Evolutionary conservation across 2,329 filamentous ascomycete species (phyloP).

Genomic region (Fusarium hostae): DNA sequence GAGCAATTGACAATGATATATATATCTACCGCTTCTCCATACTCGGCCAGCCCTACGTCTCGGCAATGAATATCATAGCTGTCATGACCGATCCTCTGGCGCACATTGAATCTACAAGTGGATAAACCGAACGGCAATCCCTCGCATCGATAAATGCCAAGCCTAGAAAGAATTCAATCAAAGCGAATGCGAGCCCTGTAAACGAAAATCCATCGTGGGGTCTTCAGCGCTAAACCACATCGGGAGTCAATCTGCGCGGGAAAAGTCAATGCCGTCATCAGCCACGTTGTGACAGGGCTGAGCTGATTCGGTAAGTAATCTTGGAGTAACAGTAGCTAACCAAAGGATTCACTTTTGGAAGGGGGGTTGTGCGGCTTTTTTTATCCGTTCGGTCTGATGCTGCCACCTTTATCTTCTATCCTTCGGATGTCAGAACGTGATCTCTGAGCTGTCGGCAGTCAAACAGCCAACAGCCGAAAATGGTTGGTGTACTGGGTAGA

Average conservation of each 20-base stretch:
- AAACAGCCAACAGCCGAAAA: background rate
- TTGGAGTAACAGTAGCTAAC: no score
- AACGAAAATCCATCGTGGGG: background rate
- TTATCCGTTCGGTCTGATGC: background rate
- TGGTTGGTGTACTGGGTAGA: conserved; percentile 26
- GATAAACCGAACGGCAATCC: background rate
- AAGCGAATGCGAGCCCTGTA: conserved; percentile 4
- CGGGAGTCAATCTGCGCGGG: conserved; percentile 21
- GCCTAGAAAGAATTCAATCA: accelerated
- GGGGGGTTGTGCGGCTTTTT: background rate
- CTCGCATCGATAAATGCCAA: background rate
- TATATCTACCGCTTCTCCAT: background rate
- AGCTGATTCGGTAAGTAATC: background rate
- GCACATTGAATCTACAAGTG: background rate
- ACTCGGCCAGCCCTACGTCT: background rate
- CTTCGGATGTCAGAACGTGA: background rate
- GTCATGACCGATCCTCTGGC: background rate
- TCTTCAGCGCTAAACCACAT: conserved; percentile 7
- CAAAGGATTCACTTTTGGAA: background rate
- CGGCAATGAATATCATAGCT: background rate
- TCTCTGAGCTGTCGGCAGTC: background rate
- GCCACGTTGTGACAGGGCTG: background rate
- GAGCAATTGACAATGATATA: background rate
- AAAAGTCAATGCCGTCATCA: conserved; percentile 31
- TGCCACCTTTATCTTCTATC: background rate